Percentiles rank a stretch among this genome's conserved stretches.
Conservation (phyloP, 495 filamentous ascomycete genomes). For the Penicillium cataractarum region DNA sequence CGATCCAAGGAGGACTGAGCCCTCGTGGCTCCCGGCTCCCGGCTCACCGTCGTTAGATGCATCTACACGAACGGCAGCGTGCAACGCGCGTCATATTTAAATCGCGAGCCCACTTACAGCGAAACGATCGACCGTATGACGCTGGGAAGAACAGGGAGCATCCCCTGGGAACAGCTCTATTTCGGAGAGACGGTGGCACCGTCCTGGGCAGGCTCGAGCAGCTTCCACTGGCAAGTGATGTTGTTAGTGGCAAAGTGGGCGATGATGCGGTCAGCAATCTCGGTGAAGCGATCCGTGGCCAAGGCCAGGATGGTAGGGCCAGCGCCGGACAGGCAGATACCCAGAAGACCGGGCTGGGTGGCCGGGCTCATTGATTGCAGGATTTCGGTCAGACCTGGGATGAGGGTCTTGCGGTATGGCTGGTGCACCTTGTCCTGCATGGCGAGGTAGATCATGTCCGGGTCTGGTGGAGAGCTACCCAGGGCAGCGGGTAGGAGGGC, state of each 20-base stretch:
- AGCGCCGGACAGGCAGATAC: slow-evolving; percentile 90
- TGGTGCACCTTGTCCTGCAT: slow-evolving; percentile 99
- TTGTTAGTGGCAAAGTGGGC: slow-evolving; percentile 63
- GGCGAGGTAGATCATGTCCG: slow-evolving; percentile 88
- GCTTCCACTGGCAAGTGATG: slow-evolving; percentile 82
- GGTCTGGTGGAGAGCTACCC: slow-evolving; percentile 85
- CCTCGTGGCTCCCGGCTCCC: slow-evolving; percentile 1
- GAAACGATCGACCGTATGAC: neutral
- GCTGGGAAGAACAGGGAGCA: slow-evolving; percentile 5
- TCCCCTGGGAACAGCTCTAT: slow-evolving; percentile 22
- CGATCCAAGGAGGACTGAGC: neutral
- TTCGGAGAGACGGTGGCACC: slow-evolving; percentile 65
- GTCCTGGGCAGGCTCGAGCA: slow-evolving; percentile 84
- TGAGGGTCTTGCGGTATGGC: slow-evolving; percentile 84
- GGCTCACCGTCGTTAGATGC: neutral
- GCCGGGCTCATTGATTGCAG: slow-evolving; percentile 82
- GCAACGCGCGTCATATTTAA: neutral
- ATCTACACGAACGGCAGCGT: neutral
- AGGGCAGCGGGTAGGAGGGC: slow-evolving; percentile 84
- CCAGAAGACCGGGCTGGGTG: slow-evolving; percentile 83
- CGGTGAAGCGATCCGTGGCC: slow-evolving; percentile 82
- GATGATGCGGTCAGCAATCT: slow-evolving; percentile 80
- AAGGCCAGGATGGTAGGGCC: slow-evolving; percentile 93
- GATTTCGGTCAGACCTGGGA: slow-evolving; percentile 89
- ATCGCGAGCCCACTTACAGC: neutral